Conservation (phyloP, 2,329 filamentous ascomycete species). For the Leptographium radiaticola region DNA sequence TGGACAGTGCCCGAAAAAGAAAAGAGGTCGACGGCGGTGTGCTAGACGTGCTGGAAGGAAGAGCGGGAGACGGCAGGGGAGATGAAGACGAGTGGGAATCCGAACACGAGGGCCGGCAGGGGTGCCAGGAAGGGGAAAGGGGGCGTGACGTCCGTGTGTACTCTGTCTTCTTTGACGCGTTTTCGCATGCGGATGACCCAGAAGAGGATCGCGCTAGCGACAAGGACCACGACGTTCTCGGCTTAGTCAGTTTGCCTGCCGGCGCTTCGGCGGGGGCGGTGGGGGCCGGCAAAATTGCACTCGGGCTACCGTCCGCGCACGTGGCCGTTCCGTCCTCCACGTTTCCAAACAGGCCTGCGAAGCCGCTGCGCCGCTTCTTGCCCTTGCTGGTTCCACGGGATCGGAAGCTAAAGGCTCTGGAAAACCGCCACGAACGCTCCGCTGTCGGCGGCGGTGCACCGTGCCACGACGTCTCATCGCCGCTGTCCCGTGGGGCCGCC, state of each 20-base stretch:
- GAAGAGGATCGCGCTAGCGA: slow-evolving; percentile 1
- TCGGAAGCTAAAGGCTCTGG: slow-evolving; percentile 5
- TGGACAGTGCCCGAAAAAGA: slow-evolving; percentile 7
- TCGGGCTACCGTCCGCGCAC: neutral
- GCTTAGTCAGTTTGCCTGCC: slow-evolving; percentile 4
- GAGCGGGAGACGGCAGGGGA: neutral
- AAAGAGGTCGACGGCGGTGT: slow-evolving; percentile 1
- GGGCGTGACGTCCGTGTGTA: neutral
- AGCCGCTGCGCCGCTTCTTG: neutral
- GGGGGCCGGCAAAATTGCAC: neutral
- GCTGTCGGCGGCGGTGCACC: neutral
- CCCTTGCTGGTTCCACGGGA: slow-evolving; percentile 1
- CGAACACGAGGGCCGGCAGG: neutral
- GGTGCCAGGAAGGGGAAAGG: neutral
- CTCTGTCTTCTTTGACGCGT: neutral
- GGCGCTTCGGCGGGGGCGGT: slow-evolving; percentile 1
- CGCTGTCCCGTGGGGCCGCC: too few species aligned
- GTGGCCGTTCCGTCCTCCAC: neutral
- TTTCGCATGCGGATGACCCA: neutral
- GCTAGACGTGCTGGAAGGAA: neutral
- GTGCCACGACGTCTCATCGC: neutral
- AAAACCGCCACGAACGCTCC: slow-evolving; percentile 8
- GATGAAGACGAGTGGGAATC: neutral
- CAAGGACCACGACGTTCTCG: slow-evolving; percentile 6
- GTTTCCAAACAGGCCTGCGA: neutral